phyloP scores from a whole-genome alignment of 2,329 filamentous ascomycete genomes.

The Neofusicoccum parvum region DNA sequence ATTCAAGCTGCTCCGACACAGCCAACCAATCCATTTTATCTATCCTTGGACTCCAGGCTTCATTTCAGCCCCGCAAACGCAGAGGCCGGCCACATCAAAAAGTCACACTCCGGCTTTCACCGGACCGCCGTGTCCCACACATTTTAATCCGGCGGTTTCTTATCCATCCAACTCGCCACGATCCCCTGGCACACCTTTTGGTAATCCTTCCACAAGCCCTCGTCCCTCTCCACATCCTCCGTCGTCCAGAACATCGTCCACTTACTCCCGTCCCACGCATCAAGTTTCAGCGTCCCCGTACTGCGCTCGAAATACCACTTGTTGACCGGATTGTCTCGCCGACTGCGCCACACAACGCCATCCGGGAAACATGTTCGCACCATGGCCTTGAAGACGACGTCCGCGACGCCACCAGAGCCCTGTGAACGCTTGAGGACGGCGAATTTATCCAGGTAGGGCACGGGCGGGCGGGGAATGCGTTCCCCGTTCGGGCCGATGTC shows the following conservation, averaged over 20 bases:
- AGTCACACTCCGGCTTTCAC: too few relatives aligned
- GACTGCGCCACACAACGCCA: conserved; percentile 89
- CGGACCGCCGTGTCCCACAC: too few relatives aligned
- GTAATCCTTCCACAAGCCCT: conserved; percentile 51
- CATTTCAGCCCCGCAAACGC: too few relatives aligned
- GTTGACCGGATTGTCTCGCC: conserved; percentile 91
- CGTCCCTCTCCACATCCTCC: conserved; percentile 48
- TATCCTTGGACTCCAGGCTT: too few relatives aligned
- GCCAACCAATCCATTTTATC: too few relatives aligned
- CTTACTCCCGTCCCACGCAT: conserved; percentile 66
- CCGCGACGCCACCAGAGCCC: conserved; percentile 88
- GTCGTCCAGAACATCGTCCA: conserved; percentile 99
- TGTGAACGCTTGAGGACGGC: conserved; percentile 87
- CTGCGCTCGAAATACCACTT: conserved; percentile 99
- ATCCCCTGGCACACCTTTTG: conserved; percentile 51
- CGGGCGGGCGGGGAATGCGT: conserved; percentile 59
- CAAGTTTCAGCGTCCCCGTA: conserved; percentile 71
- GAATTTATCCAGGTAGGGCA: conserved; percentile 97
- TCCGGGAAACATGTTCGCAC: conserved; percentile 83
- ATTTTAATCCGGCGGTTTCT: conserved; percentile 32
- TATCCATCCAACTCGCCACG: conserved; percentile 52
- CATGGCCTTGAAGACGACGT: conserved; percentile 96
- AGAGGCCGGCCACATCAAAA: too few relatives aligned
- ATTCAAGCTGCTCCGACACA: too few relatives aligned
- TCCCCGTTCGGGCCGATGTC: conserved; percentile 45